These are phyloP conservation scores for Sarocladium strictum DNA, from an alignment of 2,329 filamentous ascomycete genomes.

Conservation along the genomic window DNA sequence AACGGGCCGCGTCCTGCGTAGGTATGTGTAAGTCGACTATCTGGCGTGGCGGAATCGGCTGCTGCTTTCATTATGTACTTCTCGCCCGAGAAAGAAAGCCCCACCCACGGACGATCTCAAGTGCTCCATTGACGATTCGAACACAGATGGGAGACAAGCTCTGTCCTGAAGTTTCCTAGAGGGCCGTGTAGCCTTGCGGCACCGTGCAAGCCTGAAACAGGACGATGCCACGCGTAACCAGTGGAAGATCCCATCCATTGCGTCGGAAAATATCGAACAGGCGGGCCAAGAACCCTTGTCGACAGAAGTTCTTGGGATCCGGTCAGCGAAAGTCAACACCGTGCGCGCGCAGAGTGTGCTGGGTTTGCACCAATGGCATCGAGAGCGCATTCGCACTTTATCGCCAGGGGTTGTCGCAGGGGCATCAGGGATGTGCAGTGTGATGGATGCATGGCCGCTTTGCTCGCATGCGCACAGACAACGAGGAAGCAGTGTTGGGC, in stretches of 20 bases:
- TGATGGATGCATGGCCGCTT: background rate
- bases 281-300: background rate
- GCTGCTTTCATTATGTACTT: background rate
- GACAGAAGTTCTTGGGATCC: background rate
- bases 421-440: background rate
- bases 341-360: background rate
- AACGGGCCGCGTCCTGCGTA: background rate
- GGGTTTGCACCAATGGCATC: background rate
- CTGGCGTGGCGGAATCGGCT: background rate
- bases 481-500: background rate
- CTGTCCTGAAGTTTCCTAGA: background rate
- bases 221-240: too few relatives aligned
- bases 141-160: background rate
- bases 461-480: too few relatives aligned
- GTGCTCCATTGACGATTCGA: background rate
- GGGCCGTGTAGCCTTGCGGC: background rate
- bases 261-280: slow-evolving; percentile 7
- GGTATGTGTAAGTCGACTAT: background rate
- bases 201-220: background rate
- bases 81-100: background rate
- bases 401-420: slow-evolving; percentile 2
- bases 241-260: background rate
- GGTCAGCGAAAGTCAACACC: background rate
- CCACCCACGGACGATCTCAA: background rate
- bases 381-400: slow-evolving; percentile 1